Base-by-base conservation (phyloP, 2,329 filamentous ascomycete species). In the Beauveria sp. region DNA sequence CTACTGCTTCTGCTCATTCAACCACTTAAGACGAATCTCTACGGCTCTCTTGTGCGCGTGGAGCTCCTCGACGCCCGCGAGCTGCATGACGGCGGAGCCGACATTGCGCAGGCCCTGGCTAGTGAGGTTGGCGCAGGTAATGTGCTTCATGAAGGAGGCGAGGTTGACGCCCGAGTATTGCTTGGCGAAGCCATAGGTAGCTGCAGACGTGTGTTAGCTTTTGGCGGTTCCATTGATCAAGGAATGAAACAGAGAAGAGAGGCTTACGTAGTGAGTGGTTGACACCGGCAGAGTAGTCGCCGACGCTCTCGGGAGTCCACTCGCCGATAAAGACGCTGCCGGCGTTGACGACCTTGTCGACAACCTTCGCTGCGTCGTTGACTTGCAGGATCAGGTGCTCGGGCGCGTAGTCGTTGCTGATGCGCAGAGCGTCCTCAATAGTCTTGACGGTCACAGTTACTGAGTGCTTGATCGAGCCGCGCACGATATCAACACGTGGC, bases 121-220 rank as follows among this genome's bases (percentile, higher is more conserved):
- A 1, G 91, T 96, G 64, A 99, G 81, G 74, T 96, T 90, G 0
- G 92, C 91, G 77, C 90, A 95, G 43, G 95, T 99, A 70, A 99
- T 97, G 80, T 98, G 92, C 79, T 99, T 99, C 73, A 96, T 84
- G 77, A 97, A 99, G 2, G 93, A 98, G 38, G 86, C 91, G 6
- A 99, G 84, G 74, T 96, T 99, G 71, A 99, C 95, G 58, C 95
- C 95, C 6, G 92, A 97, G 79, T 99, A 99, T 75, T 99, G 95
- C 78, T 96, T 96, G 54, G 95, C 95, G 70, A 96, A 99, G 46
- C 95, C 95, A 71, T 98, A 99, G 0, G 95, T 99, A 58, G 95
- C 92, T 96, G 12, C 38, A 53, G 14, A 20, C 20, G 58, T 66
- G 67, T 54, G 60, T 69, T 63, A 69, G 67, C 62, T 24, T 45